Base-by-base conservation (phyloP, 2,329 filamentous ascomycete species). In the Sclerotinia trifoliorum region DNA sequence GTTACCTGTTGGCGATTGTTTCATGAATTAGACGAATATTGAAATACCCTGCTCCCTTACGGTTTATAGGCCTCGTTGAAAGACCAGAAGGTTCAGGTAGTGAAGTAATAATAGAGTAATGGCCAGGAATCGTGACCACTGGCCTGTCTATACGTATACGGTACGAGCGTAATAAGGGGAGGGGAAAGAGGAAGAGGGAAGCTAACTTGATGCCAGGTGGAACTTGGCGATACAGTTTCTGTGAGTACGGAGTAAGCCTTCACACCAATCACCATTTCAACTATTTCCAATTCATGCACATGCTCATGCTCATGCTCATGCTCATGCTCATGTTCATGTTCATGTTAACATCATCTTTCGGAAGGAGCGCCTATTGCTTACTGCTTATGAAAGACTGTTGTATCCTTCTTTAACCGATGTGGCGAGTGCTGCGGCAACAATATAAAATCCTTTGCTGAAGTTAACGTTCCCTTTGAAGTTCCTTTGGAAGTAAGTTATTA, bases 91-190 rank as follows among this genome's bases (percentile, higher is more conserved):
- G 26, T 1, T 39, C 6, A 42, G 11, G n/a, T 46, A 42, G 44
- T 58, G 56, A 58, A 60, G 56, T 60, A 60, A 60, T 60, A 24
- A 60, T 60, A 60, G 29, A 48, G 42, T 60, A 60, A 60, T 48
- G 42, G 42, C 24, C 21, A 24, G 24, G 32, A 42, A 57, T 57
- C 32, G 32, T 39, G 13, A 21, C 29, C 10, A 56, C 29, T 24
- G 54, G 29, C 35, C 21, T n/a, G 7, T 24, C 44, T 29, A 29
- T 29, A 29, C 29, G 29, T 29, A 29, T 5, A n/a, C 29, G n/a
- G 35, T 61, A 61, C 58, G 58, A 60, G 44, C 24, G n/a, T 21
- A 49, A 15, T 48, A 61, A 61, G 57, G 44, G n/a, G n/a, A 19
- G 42, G 48, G 48, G 15, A 26, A 5, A 19, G 24, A n/a, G n/a